Evolutionary conservation across 192 early-diverging fungal species (phyloP), one percentile per base, ranked within the genome.

Genomic region (Linderina pennispora): DNA sequence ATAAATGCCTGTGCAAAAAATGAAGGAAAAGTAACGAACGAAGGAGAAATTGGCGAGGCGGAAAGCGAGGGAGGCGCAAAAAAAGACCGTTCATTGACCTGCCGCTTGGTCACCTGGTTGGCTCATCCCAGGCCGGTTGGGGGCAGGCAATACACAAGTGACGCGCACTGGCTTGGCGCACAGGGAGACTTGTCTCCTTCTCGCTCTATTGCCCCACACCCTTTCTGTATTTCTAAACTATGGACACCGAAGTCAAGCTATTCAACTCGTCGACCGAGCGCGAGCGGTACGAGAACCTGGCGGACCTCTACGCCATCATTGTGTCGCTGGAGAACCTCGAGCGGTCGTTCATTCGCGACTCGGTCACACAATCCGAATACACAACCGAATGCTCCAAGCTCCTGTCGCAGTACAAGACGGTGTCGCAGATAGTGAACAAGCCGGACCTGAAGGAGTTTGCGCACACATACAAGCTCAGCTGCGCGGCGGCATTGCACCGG

Each of bases 271-370:
- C 83, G 23, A 77, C 81, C 31, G 92, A 98, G 24, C 78, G 93
- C 54, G 92, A 97, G 55, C 80, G 80, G 43, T 89, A 86, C 69
- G 92, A 98, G 42, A 89, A 89, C 60, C 78, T 89, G 77, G 92
- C 92, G 3, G 91, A 95, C 40, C 65, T 98, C 1, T 98, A 90
- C 71, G 79, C 86, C 14, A 95, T 98, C 37, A 81, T 98, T 11
- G 78, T 95, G 19, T 80, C 87, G 13, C 84, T 91, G 33, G 94
- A 98, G 53, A 86, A 91, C 40, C 64, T 98, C 14, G 96, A 98
- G 52, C 80, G 87, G 43, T 89, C 92, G 1, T 98, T 94, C 55
- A 89, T 95, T 24, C 75, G 88, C 19, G 91, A 92, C 66, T 82
- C 85, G 8, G 79, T 94, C 14, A 76, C 85, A 0, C 80, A 88